Percentiles rank a stretch among this genome's conserved stretches.
phyloP scores from a whole-genome alignment of 257 asterid genomes.

The Scutellaria barbata region DNA sequence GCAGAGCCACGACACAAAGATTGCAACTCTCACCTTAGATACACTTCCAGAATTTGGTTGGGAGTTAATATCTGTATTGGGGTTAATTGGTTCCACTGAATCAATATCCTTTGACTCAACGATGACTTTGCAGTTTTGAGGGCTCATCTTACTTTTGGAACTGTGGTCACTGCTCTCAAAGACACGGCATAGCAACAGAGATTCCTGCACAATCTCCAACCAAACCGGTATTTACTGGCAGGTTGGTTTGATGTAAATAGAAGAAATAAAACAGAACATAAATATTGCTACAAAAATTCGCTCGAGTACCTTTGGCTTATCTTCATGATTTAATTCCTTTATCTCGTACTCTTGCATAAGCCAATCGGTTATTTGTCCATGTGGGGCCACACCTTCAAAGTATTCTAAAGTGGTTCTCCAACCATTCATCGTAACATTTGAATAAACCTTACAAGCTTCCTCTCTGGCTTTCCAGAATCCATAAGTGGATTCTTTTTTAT shows the following conservation, averaged over 20 bases:
- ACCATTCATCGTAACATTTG: conserved; percentile 49
- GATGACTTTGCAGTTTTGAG: conserved; percentile 4
- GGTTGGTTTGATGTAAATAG: conserved; percentile 36
- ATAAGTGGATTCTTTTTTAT: conserved; percentile 38
- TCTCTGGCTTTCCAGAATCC: conserved; percentile 69
- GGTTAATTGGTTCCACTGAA: conserved; percentile 32
- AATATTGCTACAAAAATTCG: not conserved
- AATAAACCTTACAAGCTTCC: conserved; percentile 50
- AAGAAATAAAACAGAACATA: conserved; percentile 2
- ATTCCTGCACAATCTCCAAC: conserved; percentile 61
- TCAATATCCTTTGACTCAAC: conserved; percentile 19
- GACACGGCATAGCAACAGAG: conserved; percentile 58
- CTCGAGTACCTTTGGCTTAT: conserved; percentile 51
- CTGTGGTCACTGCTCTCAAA: conserved; percentile 35
- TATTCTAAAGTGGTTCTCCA: conserved; percentile 65
- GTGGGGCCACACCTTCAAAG: conserved; percentile 45
- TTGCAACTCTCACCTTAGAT: conserved; percentile 45
- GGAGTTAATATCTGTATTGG: conserved; percentile 5
- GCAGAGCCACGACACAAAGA: conserved; percentile 8
- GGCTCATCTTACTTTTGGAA: conserved; percentile 29
- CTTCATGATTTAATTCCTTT: conserved; percentile 34
- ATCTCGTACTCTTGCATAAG: conserved; percentile 65
- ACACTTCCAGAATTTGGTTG: conserved; percentile 33
- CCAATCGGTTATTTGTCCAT: conserved; percentile 52
- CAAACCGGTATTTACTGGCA: conserved; percentile 42